Base-by-base conservation (phyloP, 73 alveolate species). In the Blepharisma stoltei region DNA sequence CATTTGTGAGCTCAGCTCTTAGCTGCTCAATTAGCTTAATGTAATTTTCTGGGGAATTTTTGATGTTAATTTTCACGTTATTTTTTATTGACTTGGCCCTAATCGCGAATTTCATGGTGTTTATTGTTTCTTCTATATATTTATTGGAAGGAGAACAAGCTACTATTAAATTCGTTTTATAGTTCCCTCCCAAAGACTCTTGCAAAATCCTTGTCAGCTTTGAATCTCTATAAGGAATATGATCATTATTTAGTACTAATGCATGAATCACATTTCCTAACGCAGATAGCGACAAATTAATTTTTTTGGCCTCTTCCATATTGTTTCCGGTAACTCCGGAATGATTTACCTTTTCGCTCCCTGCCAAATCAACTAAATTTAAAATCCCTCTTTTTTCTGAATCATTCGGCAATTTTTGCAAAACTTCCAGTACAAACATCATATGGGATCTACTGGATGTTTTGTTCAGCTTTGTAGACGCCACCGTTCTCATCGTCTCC, bases 301-400 rank as follows among this genome's bases (percentile, higher is more conserved):
- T 91, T 82, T 91, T 91, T 77, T 89, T 91, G 67, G 89, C 78
- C 81, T 91, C 97, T 77, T 91, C 95, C 53, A 89, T 75, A 55
- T 88, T 87, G 49, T 79, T 69, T 38, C 95, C 95, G 8, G 94
- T 85, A 1, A 94, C 93, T 5, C 90, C 90, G 6, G 95, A 85
- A 11, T 87, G 81, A 47, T 89, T 54, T 14, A 87, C 90, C 70
- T 94, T 83, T 78, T 91, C 97, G 81, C 96, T 85, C 0, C 97
- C 97, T n/a, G 97, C 97, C 48, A 91, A 77, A 85, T 91, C 97
- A 0, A 91, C 97, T 77, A 91, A 82, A 82, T 91, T 91, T 54
- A 91, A 82, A 79, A 67, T 88, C 7, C 97, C 97, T 5, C 84
- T 83, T 73, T 82, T 91, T 53, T 73, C 89, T 20, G 85, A 48